phyloP scores from a whole-genome alignment of 148 eudicot genomes.

The Limonium bicolor region DNA sequence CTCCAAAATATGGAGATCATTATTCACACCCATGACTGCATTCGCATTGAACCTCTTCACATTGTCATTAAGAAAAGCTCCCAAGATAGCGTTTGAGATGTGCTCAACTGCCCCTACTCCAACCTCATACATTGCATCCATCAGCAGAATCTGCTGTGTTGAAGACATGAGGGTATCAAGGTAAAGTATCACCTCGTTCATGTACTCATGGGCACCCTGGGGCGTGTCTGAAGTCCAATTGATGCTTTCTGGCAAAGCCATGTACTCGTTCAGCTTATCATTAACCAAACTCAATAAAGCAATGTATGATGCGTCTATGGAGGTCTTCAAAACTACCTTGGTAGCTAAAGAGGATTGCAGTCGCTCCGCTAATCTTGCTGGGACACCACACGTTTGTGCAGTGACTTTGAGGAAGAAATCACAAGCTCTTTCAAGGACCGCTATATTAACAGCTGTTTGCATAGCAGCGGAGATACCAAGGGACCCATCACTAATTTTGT shows the following conservation, averaged over 20 bases:
- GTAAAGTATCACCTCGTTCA: constrained; percentile 60
- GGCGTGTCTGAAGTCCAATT: constrained; percentile 69
- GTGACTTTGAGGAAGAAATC: constrained; percentile 75
- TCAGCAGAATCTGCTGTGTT: constrained; percentile 73
- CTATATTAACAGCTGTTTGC: constrained; percentile 83
- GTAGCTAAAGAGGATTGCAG: constrained; percentile 58
- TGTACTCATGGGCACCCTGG: constrained; percentile 38
- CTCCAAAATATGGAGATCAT: constrained; percentile 61
- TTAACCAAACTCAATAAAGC: constrained; percentile 56
- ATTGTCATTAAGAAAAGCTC: constrained; percentile 66
- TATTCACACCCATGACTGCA: constrained; percentile 56
- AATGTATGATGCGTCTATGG: constrained; percentile 77
- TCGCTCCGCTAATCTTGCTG: constrained; percentile 41
- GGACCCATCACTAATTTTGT: constrained; percentile 41
- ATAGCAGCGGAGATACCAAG: constrained; percentile 77
- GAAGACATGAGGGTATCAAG: constrained; percentile 70
- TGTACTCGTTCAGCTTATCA: constrained; percentile 49
- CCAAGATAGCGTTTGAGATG: constrained; percentile 52
- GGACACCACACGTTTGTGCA: constrained; percentile 60
- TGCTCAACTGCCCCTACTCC: constrained; percentile 91
- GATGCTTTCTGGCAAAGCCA: constrained; percentile 52
- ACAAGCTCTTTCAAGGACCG: constrained; percentile 76
- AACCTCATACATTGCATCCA: constrained; percentile 70
- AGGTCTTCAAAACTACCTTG: constrained; percentile 65
- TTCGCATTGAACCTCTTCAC: constrained; percentile 75